These are phyloP conservation scores for Pythium periplocum DNA, from an alignment of 352 stramenopile genomes.

Conservation along the genomic window DNA sequence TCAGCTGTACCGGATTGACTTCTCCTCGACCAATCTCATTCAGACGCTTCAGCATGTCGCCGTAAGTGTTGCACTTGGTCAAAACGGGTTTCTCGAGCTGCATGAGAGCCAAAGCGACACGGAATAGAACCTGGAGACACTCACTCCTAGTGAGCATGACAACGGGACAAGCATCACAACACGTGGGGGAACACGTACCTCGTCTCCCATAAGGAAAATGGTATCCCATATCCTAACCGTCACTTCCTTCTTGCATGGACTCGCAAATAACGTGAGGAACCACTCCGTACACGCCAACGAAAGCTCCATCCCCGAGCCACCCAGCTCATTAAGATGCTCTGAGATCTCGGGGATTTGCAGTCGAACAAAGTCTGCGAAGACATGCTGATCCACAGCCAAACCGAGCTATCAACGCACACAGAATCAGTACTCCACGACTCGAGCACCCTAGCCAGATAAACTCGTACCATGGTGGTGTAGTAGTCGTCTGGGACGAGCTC, in stretches of 20 bases:
- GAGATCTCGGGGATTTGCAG: conserved; percentile 69
- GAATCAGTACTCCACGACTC: conserved; percentile 3
- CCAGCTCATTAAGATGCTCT: conserved; percentile 52
- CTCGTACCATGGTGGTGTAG: conserved; percentile 82
- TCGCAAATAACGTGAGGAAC: conserved; percentile 86
- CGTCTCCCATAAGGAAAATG: conserved; percentile 78
- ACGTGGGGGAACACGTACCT: conserved; percentile 28
- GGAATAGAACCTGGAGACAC: conserved; percentile 59
- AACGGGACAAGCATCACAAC: too few species aligned
- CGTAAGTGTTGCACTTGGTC: conserved; percentile 59
- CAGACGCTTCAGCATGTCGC: conserved; percentile 72
- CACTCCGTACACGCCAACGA: conserved; percentile 85
- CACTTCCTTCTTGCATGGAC: conserved; percentile 61
- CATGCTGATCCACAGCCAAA: conserved; percentile 83
- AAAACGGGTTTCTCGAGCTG: conserved; percentile 53
- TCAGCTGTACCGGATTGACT: conserved; percentile 37
- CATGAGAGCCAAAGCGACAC: conserved; percentile 64
- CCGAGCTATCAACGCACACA: conserved; percentile 40
- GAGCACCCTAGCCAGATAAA: too few species aligned
- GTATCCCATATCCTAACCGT: conserved; percentile 82
- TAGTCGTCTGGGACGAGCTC: conserved; percentile 80
- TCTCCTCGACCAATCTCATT: conserved; percentile 72
- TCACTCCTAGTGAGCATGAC: too few species aligned
- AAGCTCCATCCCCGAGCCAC: conserved; percentile 80
- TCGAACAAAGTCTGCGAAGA: conserved; percentile 81